These are phyloP conservation scores for Gymnopus androsaceus DNA, from an alignment of 1,284 basidiomycete species.

Conservation along the genomic window DNA sequence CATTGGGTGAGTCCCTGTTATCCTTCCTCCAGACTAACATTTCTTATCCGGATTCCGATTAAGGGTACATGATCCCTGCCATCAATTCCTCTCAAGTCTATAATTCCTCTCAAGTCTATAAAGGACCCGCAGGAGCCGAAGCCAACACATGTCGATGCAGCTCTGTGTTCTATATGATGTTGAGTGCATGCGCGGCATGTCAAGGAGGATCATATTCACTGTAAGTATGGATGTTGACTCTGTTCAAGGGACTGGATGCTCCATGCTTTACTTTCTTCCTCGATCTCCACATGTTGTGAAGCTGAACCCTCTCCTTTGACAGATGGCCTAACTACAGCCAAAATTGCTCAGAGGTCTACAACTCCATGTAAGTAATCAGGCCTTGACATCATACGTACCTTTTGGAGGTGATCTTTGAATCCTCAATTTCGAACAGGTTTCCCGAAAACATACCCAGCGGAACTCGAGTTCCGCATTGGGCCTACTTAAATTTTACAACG, in stretches of 20 bases:
- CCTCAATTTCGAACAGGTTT: conserved; percentile 20
- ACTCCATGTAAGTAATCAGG: not conserved
- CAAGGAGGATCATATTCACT: conserved; percentile 34
- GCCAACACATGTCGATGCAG: conserved; percentile 39
- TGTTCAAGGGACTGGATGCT: not conserved
- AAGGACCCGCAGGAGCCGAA: conserved; percentile 29
- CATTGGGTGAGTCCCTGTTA: not conserved
- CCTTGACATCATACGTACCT: not conserved
- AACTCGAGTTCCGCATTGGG: conserved; percentile 30
- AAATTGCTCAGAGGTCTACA: conserved; percentile 9
- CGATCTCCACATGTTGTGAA: not conserved
- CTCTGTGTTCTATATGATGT: conserved; percentile 40
- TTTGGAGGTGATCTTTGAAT: not conserved
- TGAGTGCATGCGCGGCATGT: conserved; percentile 43
- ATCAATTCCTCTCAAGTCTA: not conserved
- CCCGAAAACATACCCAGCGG: conserved; percentile 27
- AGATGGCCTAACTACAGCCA: conserved; percentile 6
- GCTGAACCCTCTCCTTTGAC: not conserved
- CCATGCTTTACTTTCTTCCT: not conserved
- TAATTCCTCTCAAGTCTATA: no score
- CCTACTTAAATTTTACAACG: conserved; percentile 21
- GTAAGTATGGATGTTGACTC: conserved; percentile 22
- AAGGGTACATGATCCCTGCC: conserved; percentile 1
- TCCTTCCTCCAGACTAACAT: not conserved
- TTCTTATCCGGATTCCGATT: not conserved